These are phyloP conservation scores for Carallia brachiata DNA, from an alignment of 345 rosid species.

Conservation along the genomic window DNA sequence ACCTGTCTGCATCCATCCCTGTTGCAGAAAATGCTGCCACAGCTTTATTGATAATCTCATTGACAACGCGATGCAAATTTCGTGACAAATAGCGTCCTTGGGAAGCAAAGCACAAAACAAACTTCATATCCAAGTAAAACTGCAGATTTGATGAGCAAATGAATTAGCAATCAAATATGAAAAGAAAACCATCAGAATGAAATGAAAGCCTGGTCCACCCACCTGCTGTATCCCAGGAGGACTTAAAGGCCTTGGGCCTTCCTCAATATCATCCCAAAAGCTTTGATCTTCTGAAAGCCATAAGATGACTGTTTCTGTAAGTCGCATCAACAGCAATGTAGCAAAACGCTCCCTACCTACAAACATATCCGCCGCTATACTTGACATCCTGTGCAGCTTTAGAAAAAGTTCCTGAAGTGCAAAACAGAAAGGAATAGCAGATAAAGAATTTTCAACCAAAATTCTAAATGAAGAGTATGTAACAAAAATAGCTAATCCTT, in stretches of 20 bases:
- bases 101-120: slow-evolving; percentile 86
- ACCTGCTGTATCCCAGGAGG: slow-evolving; percentile 92
- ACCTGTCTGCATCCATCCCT: slow-evolving; percentile 95
- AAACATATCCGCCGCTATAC: slow-evolving; percentile 95
- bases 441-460: not conserved
- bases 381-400: slow-evolving; percentile 78
- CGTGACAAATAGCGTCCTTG: slow-evolving; percentile 96
- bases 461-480: not conserved
- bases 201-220: slow-evolving; percentile 21
- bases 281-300: slow-evolving; percentile 96
- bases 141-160: slow-evolving; percentile 32
- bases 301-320: slow-evolving; percentile 90
- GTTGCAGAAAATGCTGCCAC: slow-evolving; percentile 78
- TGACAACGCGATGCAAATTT: slow-evolving; percentile 80
- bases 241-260: slow-evolving; percentile 89
- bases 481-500: not conserved
- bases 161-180: not conserved
- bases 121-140: slow-evolving; percentile 96
- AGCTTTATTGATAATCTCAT: slow-evolving; percentile 85
- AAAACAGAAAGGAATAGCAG: slow-evolving; percentile 4
- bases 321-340: slow-evolving; percentile 82
- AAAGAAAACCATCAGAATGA: not conserved
- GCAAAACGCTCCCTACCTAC: slow-evolving; percentile 96
- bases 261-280: slow-evolving; percentile 98
- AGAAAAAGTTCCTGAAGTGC: slow-evolving; percentile 73